phyloP scores from a whole-genome alignment of 805 yeast genomes.

The Candida peoriensis region DNA sequence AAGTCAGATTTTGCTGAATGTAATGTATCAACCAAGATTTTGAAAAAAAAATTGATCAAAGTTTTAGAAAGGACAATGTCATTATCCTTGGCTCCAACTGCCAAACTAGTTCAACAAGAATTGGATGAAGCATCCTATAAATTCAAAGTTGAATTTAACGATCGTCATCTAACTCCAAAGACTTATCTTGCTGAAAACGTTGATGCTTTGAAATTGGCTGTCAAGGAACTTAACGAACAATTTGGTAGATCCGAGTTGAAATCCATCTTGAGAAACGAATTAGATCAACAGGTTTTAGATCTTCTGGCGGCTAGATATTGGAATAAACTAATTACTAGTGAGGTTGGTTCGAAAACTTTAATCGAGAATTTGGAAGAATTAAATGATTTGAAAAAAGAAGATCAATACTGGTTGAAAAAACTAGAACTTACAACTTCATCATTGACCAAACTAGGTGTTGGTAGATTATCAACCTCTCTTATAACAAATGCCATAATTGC shows the following conservation, averaged over 20 bases:
- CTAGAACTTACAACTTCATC: slow-evolving; percentile 79
- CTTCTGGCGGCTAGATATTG: slow-evolving; percentile 87
- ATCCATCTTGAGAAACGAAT: slow-evolving; percentile 70
- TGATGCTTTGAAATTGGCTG: slow-evolving; percentile 77
- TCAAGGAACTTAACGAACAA: slow-evolving; percentile 78
- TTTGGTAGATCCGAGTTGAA: slow-evolving; percentile 82
- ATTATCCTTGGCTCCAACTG: slow-evolving; percentile 80
- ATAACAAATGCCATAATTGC: slow-evolving; percentile 75
- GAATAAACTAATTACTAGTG: slow-evolving; percentile 47
- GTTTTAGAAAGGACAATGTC: slow-evolving; percentile 93
- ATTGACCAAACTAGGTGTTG: slow-evolving; percentile 89
- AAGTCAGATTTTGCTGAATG: slow-evolving; percentile 58
- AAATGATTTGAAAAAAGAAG: slow-evolving; percentile 54
- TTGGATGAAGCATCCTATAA: slow-evolving; percentile 89
- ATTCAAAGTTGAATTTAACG: slow-evolving; percentile 95
- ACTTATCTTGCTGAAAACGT: slow-evolving; percentile 90
- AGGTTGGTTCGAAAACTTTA: slow-evolving; percentile 18
- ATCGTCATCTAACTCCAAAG: slow-evolving; percentile 88
- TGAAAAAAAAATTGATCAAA: slow-evolving; percentile 76
- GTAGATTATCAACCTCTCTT: slow-evolving; percentile 79
- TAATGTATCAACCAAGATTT: slow-evolving; percentile 65
- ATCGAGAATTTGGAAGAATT: slow-evolving; percentile 50
- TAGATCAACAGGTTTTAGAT: slow-evolving; percentile 87
- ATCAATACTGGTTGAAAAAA: slow-evolving; percentile 82
- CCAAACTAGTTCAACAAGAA: slow-evolving; percentile 78